These are phyloP conservation scores for Claviceps africana DNA, from an alignment of 2,329 filamentous ascomycete species.

Conservation along the genomic window DNA sequence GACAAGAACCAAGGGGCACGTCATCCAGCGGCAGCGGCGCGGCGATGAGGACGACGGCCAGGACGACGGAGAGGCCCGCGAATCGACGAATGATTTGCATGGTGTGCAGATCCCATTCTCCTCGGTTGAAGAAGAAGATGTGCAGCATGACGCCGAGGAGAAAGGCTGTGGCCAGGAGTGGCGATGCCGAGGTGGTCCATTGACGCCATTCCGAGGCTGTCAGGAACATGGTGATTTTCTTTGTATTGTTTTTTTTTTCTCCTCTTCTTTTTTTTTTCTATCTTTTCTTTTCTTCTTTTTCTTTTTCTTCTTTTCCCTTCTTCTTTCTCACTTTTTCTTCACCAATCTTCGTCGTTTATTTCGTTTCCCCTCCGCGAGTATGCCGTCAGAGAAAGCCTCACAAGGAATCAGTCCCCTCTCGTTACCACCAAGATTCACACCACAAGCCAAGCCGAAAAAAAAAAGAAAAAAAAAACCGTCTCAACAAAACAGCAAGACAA, in stretches of 20 bases:
- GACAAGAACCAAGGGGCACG: neutral
- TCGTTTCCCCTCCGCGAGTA: neutral
- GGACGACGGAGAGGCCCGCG: neutral
- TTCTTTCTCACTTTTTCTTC: neutral
- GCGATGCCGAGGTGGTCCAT: neutral
- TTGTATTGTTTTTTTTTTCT: neutral
- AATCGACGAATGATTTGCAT: neutral
- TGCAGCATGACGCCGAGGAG: constrained; percentile 7
- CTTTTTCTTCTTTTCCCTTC: neutral
- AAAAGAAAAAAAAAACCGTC: too few relatives aligned
- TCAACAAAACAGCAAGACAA: too few relatives aligned
- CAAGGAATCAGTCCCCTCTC: neutral
- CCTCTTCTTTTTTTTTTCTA: neutral
- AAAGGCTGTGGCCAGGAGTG: constrained; percentile 20
- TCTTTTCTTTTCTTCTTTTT: neutral
- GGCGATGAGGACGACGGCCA: neutral
- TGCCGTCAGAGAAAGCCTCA: neutral
- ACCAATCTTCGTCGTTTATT: neutral
- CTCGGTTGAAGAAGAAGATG: constrained; percentile 10
- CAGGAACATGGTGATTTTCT: constrained; percentile 9
- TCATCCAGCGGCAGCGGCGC: neutral
- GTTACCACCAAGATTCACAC: too few relatives aligned
- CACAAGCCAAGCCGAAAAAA: too few relatives aligned
- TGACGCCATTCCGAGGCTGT: neutral
- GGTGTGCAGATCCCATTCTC: constrained; percentile 14